Evolutionary conservation across 495 filamentous ascomycete species (phyloP).

Genomic region (Tuber indicum): DNA sequence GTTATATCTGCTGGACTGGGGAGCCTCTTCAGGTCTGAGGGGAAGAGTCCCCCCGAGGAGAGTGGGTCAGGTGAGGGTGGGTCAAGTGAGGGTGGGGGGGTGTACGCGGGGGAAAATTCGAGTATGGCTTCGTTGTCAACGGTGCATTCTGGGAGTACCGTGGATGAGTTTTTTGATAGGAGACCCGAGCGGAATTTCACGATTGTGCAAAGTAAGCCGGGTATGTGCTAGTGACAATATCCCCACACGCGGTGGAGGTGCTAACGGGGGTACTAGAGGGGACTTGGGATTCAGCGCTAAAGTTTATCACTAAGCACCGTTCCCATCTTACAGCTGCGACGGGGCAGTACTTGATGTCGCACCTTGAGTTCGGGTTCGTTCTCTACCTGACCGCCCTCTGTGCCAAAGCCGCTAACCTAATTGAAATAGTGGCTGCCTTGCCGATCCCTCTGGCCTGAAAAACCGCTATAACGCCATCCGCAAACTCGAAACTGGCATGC

Average conservation of each 20-base stretch:
- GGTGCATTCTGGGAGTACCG: conserved; percentile 6
- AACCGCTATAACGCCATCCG: conserved; percentile 61
- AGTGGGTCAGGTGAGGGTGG: conserved; percentile 19
- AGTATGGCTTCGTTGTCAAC: conserved; percentile 14
- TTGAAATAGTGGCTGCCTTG: conserved; percentile 52
- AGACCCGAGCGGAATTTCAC: conserved; percentile 35
- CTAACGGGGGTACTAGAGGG: conserved; percentile 14
- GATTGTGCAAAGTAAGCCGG: conserved; percentile 25
- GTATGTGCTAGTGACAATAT: conserved; percentile 6
- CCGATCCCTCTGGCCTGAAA: conserved; percentile 65
- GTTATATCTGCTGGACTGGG: conserved; percentile 71
- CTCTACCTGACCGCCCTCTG: not conserved
- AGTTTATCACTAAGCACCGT: conserved; percentile 53
- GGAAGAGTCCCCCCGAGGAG: conserved; percentile 42
- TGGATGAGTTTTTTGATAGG: conserved; percentile 29
- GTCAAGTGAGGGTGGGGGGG: conserved; percentile 14
- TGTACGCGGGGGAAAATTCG: not conserved
- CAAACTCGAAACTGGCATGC: conserved; percentile 61
- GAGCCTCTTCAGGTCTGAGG: conserved; percentile 63
- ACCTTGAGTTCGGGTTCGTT: conserved; percentile 64
- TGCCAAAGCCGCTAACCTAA: not conserved
- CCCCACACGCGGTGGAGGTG: not conserved
- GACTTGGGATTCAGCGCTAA: conserved; percentile 31
- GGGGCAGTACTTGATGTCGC: conserved; percentile 60
- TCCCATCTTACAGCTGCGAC: no score